Conservation (phyloP, 768 basidiomycete species). For the Mycena leptocephala region DNA sequence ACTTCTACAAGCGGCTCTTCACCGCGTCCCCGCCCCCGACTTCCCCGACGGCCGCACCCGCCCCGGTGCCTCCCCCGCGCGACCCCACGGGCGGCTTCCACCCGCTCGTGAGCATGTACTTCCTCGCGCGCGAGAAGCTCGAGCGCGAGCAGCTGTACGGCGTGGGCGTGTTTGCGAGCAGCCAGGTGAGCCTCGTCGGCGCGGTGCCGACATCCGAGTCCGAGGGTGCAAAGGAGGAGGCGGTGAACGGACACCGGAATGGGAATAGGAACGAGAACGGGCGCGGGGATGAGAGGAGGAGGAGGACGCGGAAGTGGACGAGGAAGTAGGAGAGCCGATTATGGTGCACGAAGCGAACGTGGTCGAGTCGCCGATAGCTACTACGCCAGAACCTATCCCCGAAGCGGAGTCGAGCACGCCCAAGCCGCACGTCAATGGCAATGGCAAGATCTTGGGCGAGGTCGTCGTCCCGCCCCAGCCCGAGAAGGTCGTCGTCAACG, state of each 20-base stretch:
- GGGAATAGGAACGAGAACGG: slow-evolving; percentile 66
- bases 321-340: neutral
- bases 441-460: neutral
- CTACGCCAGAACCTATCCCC: neutral
- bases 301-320: neutral
- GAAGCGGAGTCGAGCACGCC: neutral
- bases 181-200: slow-evolving; percentile 78
- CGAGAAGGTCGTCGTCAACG: neutral
- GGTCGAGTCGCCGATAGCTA: neutral
- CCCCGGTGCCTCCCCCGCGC: slow-evolving; percentile 35
- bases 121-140: slow-evolving; percentile 94
- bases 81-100: slow-evolving; percentile 97
- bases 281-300: too few species aligned
- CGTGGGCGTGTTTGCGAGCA: slow-evolving; percentile 93
- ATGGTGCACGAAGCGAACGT: neutral
- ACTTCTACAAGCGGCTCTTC: slow-evolving; percentile 93
- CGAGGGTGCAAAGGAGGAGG: slow-evolving; percentile 17
- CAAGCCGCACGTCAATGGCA: neutral
- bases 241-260: slow-evolving; percentile 35
- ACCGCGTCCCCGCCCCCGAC: slow-evolving; percentile 65
- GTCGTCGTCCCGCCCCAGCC: too few species aligned
- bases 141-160: slow-evolving; percentile 96
- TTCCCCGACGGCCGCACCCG: neutral
- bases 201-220: neutral
- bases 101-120: slow-evolving; percentile 96